phyloP scores from a whole-genome alignment of 805 yeast genomes.

The Maudiozyma pseudohumilis region DNA sequence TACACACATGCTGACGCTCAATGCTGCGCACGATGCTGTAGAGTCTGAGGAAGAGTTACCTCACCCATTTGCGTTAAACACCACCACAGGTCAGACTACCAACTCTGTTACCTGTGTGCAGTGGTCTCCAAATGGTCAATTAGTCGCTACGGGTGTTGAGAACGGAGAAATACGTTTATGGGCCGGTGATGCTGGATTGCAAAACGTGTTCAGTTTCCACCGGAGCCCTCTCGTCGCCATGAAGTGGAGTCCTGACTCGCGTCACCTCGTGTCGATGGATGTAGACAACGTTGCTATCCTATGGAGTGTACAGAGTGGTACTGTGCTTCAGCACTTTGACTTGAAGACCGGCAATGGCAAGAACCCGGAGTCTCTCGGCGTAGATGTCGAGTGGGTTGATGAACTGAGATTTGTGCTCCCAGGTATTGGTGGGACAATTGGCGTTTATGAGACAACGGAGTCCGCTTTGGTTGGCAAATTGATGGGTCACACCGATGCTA shows the following conservation, averaged over 20 bases:
- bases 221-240: constrained; percentile 45
- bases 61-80: constrained; percentile 29
- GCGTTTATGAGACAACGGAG: constrained; percentile 44
- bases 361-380: constrained; percentile 30
- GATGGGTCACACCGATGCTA: constrained; percentile 55
- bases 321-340: constrained; percentile 35
- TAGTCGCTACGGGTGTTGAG: constrained; percentile 52
- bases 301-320: constrained; percentile 58
- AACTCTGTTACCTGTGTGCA: constrained; percentile 31
- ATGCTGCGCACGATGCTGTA: constrained; percentile 11
- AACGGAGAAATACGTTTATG: constrained; percentile 74
- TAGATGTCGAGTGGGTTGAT: constrained; percentile 68
- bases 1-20: constrained; percentile 36
- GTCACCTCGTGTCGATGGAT: constrained; percentile 52
- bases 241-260: constrained; percentile 52
- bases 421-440: constrained; percentile 43
- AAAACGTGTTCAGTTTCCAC: constrained; percentile 45
- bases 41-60: constrained; percentile 16
- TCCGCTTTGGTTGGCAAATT: constrained; percentile 41
- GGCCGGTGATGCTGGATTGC: constrained; percentile 59
- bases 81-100: constrained; percentile 11
- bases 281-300: constrained; percentile 41
- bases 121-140: constrained; percentile 62
- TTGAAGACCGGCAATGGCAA: constrained; percentile 6
- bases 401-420: constrained; percentile 62